Evolutionary conservation across 1,139 yeast species (phyloP), one percentile per base, ranked within the genome.

Genomic region (Candida neerlandica): DNA sequence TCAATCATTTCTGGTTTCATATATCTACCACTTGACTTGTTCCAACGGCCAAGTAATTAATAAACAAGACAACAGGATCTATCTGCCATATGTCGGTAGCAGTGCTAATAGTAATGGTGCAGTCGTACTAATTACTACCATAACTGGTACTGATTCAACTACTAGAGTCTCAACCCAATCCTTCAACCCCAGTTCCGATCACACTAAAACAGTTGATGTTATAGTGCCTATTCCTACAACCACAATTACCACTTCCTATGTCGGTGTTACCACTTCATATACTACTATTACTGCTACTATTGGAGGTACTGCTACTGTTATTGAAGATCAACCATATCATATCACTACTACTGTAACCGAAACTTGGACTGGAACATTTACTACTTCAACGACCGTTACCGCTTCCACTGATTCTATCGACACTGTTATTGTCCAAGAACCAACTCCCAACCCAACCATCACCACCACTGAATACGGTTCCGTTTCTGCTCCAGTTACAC

Each of bases 131-230:
- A 12, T 41, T 4, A 19, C 23, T 19, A 21, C 29, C 3, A 19
- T 12, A 2, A 41, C 44, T 5, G 27, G 29, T 2, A 41, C 44
- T 15, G 9, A 60, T 66, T 30, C 44, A 3, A 30, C 37, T 12
- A 63, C 70, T 11, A n/a, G 21, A 2, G 51, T 58, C 1, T 61
- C 64, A 3, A 66, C 70, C 18, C 49, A 57, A 15, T 62, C 63
- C 42, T 37, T 44, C 19, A 12, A 18, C 11, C 19, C 48, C 2
- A 40, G 32, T 1, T 12, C 47, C 12, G 59, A 54, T 18, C 58
- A 51, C 5, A 61, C 62, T 3, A 54, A 50, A 15, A 61, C 63
- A 1, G 55, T 65, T 14, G 63, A 58, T 11, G 58, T 58, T 29
- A 45, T 48, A 9, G 51, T 33, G 4, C 61, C 68, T n/a, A 47